Evolutionary conservation across 106 monocot species (phyloP).

Genomic region (Triglochin maritima): DNA sequence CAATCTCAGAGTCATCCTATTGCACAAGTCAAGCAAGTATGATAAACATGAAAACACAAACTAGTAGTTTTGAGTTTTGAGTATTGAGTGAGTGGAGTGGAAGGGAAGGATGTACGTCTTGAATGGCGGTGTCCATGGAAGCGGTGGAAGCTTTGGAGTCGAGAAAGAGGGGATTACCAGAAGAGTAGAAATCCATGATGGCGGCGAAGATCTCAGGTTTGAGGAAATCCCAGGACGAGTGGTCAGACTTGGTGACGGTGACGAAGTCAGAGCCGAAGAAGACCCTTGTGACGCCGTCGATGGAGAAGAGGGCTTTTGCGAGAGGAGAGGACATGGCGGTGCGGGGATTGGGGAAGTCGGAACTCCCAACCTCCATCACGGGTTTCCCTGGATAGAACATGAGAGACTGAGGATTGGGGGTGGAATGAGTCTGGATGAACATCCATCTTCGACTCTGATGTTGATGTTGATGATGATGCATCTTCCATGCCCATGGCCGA

Average conservation of each 20-base stretch:
- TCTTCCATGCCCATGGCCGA: no score
- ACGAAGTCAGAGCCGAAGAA: conserved; percentile 95
- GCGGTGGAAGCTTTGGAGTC: conserved; percentile 51
- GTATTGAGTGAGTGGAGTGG: not conserved
- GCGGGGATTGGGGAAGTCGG: conserved; percentile 91
- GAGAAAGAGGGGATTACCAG: conserved; percentile 71
- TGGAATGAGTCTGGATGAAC: conserved; percentile 92
- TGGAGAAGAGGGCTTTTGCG: conserved; percentile 73
- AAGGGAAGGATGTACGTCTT: conserved; percentile 46
- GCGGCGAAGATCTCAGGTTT: conserved; percentile 96
- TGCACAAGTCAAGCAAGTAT: not conserved
- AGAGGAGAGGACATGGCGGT: conserved; percentile 72
- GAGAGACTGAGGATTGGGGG: conserved; percentile 85
- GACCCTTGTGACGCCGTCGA: conserved; percentile 75
- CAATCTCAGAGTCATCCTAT: conserved; percentile 96
- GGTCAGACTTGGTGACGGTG: conserved; percentile 91
- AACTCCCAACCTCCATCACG: conserved; percentile 86
- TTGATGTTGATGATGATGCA: no score
- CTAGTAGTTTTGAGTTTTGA: not conserved
- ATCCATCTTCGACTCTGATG: conserved; percentile 34
- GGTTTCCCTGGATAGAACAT: conserved; percentile 95
- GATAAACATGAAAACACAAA: not conserved
- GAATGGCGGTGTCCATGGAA: conserved; percentile 80
- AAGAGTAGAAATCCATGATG: conserved; percentile 93
- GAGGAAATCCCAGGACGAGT: conserved; percentile 80